phyloP scores from a whole-genome alignment of 768 basidiomycete species.

The Mycena vitilis region DNA sequence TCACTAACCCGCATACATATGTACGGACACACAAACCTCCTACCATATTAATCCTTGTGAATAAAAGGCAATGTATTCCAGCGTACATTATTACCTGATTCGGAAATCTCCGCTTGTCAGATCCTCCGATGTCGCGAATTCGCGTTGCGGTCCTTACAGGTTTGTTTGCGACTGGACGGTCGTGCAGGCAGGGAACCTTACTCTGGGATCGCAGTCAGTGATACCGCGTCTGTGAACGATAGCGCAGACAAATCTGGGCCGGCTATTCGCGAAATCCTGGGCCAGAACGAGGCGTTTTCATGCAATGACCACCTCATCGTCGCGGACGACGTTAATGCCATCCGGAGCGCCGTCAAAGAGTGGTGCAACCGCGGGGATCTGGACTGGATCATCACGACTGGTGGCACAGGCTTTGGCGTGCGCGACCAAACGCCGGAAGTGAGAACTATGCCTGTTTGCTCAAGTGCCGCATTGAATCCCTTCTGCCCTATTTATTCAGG shows the following conservation, averaged over 20 bases:
- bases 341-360: slow-evolving; percentile 58
- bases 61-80: neutral
- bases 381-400: slow-evolving; percentile 85
- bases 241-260: slow-evolving; percentile 76
- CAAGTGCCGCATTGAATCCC: neutral
- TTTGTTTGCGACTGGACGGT: slow-evolving; percentile 17
- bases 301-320: slow-evolving; percentile 61
- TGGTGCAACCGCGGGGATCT: slow-evolving; percentile 60
- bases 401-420: slow-evolving; percentile 88
- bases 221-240: slow-evolving; percentile 66
- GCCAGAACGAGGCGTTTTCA: slow-evolving; percentile 45
- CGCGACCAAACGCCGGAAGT: slow-evolving; percentile 90
- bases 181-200: neutral
- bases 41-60: neutral
- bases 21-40: neutral
- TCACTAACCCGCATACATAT: neutral
- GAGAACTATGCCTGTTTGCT: slow-evolving; percentile 12
- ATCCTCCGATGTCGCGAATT: slow-evolving; percentile 27
- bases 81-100: neutral
- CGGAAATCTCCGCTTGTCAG: slow-evolving; percentile 2
- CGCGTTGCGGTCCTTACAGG: slow-evolving; percentile 40
- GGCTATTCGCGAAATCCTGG: slow-evolving; percentile 64
- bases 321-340: slow-evolving; percentile 70
- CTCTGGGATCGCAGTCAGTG: slow-evolving; percentile 65
- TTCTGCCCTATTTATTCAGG: slow-evolving; percentile 49